Evolutionary conservation across 306 rosid species (phyloP).

Genomic region (Begonia masoniana): DNA sequence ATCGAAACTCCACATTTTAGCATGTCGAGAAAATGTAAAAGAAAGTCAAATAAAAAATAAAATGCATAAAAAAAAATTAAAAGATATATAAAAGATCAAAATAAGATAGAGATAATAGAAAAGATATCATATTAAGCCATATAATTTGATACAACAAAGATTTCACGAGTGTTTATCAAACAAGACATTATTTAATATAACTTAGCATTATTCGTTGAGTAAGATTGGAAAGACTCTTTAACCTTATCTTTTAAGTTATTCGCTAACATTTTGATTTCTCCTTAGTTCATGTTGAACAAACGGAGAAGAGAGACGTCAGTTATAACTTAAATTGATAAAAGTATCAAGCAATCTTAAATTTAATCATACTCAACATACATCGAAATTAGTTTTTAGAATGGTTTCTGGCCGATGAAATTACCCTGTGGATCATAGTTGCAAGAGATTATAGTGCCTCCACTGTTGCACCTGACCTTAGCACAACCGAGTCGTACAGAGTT

Average conservation of each 20-base stretch:
- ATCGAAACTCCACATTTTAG: too few species aligned
- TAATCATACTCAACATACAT: too few species aligned
- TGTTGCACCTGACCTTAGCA: slow-evolving; percentile 32
- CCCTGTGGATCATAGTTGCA: slow-evolving; percentile 59
- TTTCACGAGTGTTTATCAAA: too few species aligned
- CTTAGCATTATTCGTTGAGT: not conserved
- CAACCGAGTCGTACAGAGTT: slow-evolving; percentile 36
- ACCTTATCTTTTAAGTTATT: not conserved
- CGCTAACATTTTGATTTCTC: not conserved
- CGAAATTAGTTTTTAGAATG: not conserved
- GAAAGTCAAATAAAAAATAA: too few species aligned
- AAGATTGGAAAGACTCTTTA: not conserved
- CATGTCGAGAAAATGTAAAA: too few species aligned
- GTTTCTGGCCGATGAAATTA: slow-evolving; percentile 27
- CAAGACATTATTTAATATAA: too few species aligned
- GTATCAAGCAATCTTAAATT: not conserved
- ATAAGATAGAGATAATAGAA: too few species aligned
- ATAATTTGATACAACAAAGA: too few species aligned
- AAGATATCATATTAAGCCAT: too few species aligned
- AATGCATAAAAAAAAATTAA: too few species aligned
- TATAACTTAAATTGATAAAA: not conserved
- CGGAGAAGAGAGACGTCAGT: not conserved
- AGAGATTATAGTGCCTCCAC: slow-evolving; percentile 30
- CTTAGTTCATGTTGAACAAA: not conserved
- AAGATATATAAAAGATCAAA: too few species aligned